A percentile compares a stretch with the other conserved stretches of the same genome.
These are phyloP conservation scores for Didymella exigua DNA, from an alignment of 2,329 filamentous ascomycete species.

Conservation along the genomic window DNA sequence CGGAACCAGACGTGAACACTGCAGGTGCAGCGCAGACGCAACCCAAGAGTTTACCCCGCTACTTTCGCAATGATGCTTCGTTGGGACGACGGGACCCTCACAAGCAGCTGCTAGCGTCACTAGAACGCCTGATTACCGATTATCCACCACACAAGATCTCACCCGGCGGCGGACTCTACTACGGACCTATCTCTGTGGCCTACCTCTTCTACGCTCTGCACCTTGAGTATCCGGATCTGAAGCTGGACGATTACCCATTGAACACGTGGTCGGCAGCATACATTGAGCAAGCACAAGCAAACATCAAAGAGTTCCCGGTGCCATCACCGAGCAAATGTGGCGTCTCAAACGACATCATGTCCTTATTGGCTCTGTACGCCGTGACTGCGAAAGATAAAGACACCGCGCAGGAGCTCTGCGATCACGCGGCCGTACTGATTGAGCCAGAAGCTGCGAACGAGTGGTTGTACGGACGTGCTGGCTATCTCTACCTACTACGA, in stretches of 20 bases:
- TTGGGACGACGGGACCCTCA: constrained; percentile 51
- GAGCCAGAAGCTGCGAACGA: constrained; percentile 62
- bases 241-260: constrained; percentile 53
- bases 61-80: constrained; percentile 50
- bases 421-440: constrained; percentile 56
- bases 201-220: constrained; percentile 58
- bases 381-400: constrained; percentile 57
- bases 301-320: constrained; percentile 56
- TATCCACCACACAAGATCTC: constrained; percentile 54
- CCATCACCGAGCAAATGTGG: constrained; percentile 55
- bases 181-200: constrained; percentile 57
- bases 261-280: constrained; percentile 58
- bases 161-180: constrained; percentile 57
- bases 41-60: constrained; percentile 45
- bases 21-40: constrained; percentile 25
- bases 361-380: constrained; percentile 56
- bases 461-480: constrained; percentile 70
- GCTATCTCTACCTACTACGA: constrained; percentile 70
- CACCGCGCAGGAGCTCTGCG: constrained; percentile 57
- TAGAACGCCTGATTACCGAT: constrained; percentile 55
- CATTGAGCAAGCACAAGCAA: constrained; percentile 56
- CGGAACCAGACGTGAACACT: constrained; percentile 29
- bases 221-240: constrained; percentile 55
- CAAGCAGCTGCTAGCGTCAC: constrained; percentile 58
- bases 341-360: constrained; percentile 58